Conservation (phyloP, 2,329 filamentous ascomycete genomes). For the Cyphellophora europaea region DNA sequence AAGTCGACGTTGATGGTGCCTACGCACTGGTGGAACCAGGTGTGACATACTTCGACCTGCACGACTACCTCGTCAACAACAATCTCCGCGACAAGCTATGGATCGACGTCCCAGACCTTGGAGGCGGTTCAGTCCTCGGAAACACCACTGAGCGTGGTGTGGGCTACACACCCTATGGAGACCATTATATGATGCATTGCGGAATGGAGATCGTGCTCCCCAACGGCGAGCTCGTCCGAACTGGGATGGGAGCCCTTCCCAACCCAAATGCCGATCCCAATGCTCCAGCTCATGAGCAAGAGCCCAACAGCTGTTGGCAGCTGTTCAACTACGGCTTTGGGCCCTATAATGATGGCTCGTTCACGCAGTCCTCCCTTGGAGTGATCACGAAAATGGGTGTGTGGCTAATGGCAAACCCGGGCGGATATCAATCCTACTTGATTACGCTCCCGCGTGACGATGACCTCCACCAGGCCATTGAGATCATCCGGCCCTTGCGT, state of each 20-base stretch:
- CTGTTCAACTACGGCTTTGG: constrained; percentile 34
- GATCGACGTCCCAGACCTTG: constrained; percentile 41
- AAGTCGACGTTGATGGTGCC: constrained; percentile 24
- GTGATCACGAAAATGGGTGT: constrained; percentile 49
- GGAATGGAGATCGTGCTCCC: constrained; percentile 36
- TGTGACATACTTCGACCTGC: constrained; percentile 37
- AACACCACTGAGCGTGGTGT: constrained; percentile 40
- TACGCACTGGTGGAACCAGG: constrained; percentile 30
- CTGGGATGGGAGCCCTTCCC: constrained; percentile 30
- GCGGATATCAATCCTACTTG: constrained; percentile 35
- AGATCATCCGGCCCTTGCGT: constrained; percentile 28
- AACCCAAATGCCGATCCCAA: constrained; percentile 5
- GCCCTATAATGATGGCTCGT: constrained; percentile 34
- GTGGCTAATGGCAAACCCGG: constrained; percentile 45
- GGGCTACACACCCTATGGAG: constrained; percentile 25
- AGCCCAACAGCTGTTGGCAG: constrained; percentile 31
- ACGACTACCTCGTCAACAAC: constrained; percentile 33
- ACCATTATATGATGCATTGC: constrained; percentile 37
- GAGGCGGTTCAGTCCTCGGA: constrained; percentile 43
- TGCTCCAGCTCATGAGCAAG: constrained; percentile 6
- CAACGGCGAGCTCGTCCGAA: constrained; percentile 28
- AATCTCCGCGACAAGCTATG: constrained; percentile 32
- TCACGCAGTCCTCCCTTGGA: constrained; percentile 43
- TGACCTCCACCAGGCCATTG: constrained; percentile 33
- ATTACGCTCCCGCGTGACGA: constrained; percentile 40